Conservation (phyloP, 352 stramenopile species). For the Phytophthora sansomeana region DNA sequence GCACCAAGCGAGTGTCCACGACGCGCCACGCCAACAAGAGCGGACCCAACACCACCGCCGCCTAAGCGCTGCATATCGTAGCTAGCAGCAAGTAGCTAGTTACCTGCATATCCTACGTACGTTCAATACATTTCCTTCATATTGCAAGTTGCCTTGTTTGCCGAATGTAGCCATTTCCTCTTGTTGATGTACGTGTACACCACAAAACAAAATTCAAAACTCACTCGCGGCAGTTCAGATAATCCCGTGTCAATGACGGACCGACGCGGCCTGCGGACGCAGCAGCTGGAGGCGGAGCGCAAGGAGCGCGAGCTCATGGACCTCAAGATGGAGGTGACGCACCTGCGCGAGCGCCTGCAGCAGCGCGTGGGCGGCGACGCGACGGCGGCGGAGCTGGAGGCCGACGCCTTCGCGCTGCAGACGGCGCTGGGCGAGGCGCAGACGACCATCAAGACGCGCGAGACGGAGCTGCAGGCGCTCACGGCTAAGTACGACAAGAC, state of each 20-base stretch:
- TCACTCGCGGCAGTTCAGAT: background rate
- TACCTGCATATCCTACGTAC: background rate
- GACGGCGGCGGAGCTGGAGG: conserved; percentile 79
- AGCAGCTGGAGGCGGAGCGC: conserved; percentile 58
- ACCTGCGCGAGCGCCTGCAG: conserved; percentile 75
- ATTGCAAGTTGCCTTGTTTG: background rate
- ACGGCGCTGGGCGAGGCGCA: conserved; percentile 63
- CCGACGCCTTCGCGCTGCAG: conserved; percentile 78
- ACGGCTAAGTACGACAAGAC: conserved; percentile 75
- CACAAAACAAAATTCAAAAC: conserved; percentile 1
- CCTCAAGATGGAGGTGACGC: conserved; percentile 87
- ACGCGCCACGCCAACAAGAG: conserved; percentile 18
- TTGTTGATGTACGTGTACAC: background rate
- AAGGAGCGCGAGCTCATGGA: conserved; percentile 81
- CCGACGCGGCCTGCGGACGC: conserved; percentile 45
- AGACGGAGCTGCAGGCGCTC: conserved; percentile 52
- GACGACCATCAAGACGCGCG: conserved; percentile 44
- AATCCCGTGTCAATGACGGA: conserved; percentile 16
- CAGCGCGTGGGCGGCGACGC: conserved; percentile 79
- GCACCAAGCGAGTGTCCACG: conserved; percentile 27
- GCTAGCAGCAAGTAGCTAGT: background rate
- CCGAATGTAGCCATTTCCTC: background rate
- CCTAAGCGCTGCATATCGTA: conserved; percentile 15
- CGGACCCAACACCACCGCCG: conserved; percentile 20
- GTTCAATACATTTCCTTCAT: background rate